Evolutionary conservation across 257 asterid species (phyloP), one percentile per base, ranked within the genome.

Genomic region (Solanum raphanifolium): DNA sequence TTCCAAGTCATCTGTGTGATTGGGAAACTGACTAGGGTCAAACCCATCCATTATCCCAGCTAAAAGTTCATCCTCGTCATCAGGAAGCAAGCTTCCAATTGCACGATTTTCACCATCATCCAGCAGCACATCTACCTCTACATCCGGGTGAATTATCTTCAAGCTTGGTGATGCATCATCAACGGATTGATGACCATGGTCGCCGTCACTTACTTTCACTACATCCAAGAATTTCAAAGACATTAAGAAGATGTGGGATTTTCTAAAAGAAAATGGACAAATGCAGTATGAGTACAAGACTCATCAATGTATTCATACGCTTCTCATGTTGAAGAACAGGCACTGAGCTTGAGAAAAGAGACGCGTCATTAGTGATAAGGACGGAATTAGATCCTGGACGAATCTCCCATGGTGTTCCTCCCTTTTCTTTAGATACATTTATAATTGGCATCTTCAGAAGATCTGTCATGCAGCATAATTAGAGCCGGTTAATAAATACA

Each of bases 51-150:
- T 88, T 32, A 91, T 65, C 66, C 93, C 94, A 87, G 98, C 92
- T 84, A 95, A 90, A 89, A 95, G 95, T 72, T 95, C 95, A 87
- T 95, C 95, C 88, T 93, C 98, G 46, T 94, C 94, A 75, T 90
- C 93, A 32, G 95, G 97, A 71, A 95, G 95, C 76, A 91, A 88
- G 87, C 90, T 93, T 89, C 92, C 95, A 84, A 91, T 87, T 10
- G 88, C 89, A 88, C 38, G 87, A 84, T 71, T 83, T 60, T 89
- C 93, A 85, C n/a, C 89, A 60, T 91, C 86, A 43, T 88, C 93
- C 46, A 88, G 86, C 87, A 86, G 87, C 81, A 86, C 91, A 46
- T 89, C 88, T 52, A 87, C 76, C 75, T 83, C 91, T 55, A 86
- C 88, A 41, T 88, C 90, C 21, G 87, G 86, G 43, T 83, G 90